Conservation (phyloP, 2,329 filamentous ascomycete species). For the Talaromyces sp. region DNA sequence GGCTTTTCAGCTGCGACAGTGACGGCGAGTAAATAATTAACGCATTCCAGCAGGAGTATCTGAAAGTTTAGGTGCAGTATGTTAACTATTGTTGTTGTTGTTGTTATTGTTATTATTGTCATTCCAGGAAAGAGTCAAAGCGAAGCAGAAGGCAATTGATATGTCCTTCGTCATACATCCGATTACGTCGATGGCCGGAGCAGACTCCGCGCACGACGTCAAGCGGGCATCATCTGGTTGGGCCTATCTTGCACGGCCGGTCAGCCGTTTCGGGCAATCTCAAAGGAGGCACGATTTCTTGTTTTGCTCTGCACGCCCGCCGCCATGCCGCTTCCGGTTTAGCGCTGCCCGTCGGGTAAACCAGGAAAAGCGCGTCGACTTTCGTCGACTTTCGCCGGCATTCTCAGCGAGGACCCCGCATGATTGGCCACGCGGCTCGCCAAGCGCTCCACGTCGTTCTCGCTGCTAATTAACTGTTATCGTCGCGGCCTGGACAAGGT, state of each 20-base stretch:
- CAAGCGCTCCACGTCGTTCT: background rate
- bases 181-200: no score
- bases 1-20: background rate
- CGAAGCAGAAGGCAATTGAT: no score
- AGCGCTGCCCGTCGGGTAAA: constrained; percentile 2
- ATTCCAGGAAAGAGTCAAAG: no score
- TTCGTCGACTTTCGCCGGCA: background rate
- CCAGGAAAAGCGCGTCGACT: background rate
- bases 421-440: background rate
- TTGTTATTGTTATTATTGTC: no score
- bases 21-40: no score
- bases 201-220: background rate
- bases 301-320: background rate
- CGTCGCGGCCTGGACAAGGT: background rate
- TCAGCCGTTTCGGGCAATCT: constrained; percentile 9
- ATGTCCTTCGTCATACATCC: no score
- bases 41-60: background rate
- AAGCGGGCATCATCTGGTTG: background rate
- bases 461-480: background rate
- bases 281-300: background rate
- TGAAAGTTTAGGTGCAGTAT: no score
- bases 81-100: background rate
- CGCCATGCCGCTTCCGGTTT: background rate
- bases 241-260: constrained; percentile 1
- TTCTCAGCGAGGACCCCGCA: background rate